These are phyloP conservation scores for Viola odorata DNA, from an alignment of 345 rosid genomes.

Conservation along the genomic window DNA sequence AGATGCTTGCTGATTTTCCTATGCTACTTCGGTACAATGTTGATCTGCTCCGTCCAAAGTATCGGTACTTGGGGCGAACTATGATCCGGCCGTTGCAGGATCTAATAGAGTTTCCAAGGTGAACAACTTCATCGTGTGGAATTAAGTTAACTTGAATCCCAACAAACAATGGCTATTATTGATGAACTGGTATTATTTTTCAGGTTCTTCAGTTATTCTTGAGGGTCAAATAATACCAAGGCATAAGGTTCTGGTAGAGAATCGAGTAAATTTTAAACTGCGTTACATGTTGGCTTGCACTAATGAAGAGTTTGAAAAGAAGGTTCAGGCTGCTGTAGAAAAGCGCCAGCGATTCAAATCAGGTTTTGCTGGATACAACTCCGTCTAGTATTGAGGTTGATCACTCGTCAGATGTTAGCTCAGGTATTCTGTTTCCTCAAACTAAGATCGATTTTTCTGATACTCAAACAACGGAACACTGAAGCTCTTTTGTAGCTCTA, in stretches of 20 bases:
- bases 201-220: constrained; percentile 95
- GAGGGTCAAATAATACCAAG: constrained; percentile 81
- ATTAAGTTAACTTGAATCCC: background rate
- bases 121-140: constrained; percentile 1
- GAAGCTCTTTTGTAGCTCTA: too few species aligned
- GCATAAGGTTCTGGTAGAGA: constrained; percentile 64
- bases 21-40: constrained; percentile 73
- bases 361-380: constrained; percentile 15
- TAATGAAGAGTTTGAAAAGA: constrained; percentile 53
- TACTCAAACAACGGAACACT: background rate
- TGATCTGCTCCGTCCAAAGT: constrained; percentile 72
- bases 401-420: background rate
- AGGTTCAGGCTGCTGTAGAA: constrained; percentile 58
- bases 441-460: background rate
- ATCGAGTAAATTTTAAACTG: constrained; percentile 67
- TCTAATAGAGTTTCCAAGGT: constrained; percentile 89
- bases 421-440: constrained; percentile 2
- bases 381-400: constrained; percentile 4
- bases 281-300: constrained; percentile 69
- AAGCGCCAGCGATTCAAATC: constrained; percentile 58
- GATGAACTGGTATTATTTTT: constrained; percentile 6
- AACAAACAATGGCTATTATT: background rate
- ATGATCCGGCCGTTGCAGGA: constrained; percentile 84
- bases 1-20: constrained; percentile 90
- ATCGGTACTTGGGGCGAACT: constrained; percentile 64